phyloP scores from a whole-genome alignment of 208 protist genomes.

The Acanthamoeba royreba region DNA sequence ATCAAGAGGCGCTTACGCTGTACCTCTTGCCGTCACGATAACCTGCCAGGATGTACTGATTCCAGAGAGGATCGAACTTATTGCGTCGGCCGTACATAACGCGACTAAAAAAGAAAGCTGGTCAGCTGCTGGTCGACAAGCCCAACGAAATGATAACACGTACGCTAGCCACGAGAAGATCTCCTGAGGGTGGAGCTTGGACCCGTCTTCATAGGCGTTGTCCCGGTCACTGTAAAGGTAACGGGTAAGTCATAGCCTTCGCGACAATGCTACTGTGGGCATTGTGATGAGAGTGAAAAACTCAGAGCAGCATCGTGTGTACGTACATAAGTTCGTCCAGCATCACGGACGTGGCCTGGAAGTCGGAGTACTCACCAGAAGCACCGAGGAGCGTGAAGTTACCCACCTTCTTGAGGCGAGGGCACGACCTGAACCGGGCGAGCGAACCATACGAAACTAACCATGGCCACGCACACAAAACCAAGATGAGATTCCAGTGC shows the following conservation, averaged over 20 bases:
- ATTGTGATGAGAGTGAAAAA: not conserved
- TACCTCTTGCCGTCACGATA: conserved; percentile 81
- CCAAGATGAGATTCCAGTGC: not conserved
- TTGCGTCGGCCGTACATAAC: conserved; percentile 91
- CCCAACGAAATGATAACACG: not conserved
- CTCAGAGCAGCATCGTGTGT: not conserved
- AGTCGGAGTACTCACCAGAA: conserved; percentile 95
- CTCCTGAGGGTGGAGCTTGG: conserved; percentile 80
- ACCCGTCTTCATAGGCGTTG: conserved; percentile 82
- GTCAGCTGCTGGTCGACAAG: not conserved
- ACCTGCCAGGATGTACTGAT: conserved; percentile 93
- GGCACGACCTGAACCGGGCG: conserved; percentile 92
- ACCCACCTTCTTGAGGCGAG: conserved; percentile 88
- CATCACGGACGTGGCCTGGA: conserved; percentile 88
- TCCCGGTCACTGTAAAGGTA: conserved; percentile 30
- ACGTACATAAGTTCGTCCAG: conserved; percentile 78
- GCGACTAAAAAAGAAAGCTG: conserved; percentile 65
- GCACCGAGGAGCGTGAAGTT: conserved; percentile 88
- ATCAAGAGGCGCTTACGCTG: not conserved
- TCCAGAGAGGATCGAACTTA: conserved; percentile 95
- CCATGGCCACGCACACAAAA: not conserved
- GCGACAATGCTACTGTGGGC: not conserved
- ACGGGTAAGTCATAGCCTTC: not conserved
- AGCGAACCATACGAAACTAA: conserved; percentile 94
- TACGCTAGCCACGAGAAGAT: conserved; percentile 90